Conservation (phyloP, 495 filamentous ascomycete genomes). For the Talaromyces nanjingensis region DNA sequence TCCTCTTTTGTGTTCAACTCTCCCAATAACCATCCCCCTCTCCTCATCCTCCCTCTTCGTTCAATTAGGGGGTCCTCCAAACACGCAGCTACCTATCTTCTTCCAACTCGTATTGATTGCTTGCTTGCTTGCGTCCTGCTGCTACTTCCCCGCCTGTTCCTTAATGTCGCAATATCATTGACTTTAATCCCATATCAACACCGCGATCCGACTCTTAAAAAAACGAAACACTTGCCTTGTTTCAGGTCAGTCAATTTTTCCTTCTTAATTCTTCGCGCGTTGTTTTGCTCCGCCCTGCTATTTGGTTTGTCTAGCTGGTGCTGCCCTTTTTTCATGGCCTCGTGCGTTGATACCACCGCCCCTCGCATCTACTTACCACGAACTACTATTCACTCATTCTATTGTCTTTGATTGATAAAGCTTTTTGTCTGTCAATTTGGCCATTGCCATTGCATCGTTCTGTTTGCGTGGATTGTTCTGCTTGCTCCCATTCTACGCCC, state of each 20-base stretch:
- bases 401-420: not conserved
- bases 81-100: slow-evolving; percentile 2
- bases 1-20: not conserved
- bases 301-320: not conserved
- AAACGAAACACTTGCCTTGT: not conserved
- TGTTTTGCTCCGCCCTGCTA: not conserved
- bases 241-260: not conserved
- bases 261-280: not conserved
- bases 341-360: not conserved
- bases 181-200: not conserved
- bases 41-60: not conserved
- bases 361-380: slow-evolving; percentile 4
- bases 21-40: not conserved
- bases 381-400: not conserved
- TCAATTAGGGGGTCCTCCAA: not conserved
- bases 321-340: not conserved
- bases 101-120: not conserved
- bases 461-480: not conserved
- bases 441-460: not conserved
- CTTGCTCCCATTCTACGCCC: not conserved
- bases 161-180: not conserved
- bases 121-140: slow-evolving; percentile 3
- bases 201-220: not conserved
- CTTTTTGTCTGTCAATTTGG: not conserved
- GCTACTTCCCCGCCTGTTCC: slow-evolving; percentile 6